Evolutionary conservation across 1,284 basidiomycete species (phyloP).

Genomic region (Ustilago lituana): DNA sequence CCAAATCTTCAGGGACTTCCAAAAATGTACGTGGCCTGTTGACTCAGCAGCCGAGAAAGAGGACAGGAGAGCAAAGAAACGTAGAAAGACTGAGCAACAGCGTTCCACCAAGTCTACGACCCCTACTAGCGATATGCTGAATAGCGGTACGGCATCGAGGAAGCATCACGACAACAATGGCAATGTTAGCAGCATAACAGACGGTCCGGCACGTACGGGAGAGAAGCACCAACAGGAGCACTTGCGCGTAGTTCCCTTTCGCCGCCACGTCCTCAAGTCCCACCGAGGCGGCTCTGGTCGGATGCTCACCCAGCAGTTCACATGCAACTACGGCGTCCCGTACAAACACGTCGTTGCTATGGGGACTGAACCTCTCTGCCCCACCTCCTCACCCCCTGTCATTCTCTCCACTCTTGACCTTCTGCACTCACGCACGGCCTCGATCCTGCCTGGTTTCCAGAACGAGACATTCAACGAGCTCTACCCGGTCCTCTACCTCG

Average conservation of each 20-base stretch:
- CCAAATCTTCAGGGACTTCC: slow-evolving; percentile 24
- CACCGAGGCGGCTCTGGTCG: slow-evolving; percentile 14
- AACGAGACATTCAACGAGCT: slow-evolving; percentile 47
- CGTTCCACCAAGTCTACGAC: no score
- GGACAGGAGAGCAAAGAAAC: neutral
- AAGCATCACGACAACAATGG: no score
- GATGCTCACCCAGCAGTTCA: slow-evolving; percentile 54
- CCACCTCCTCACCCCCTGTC: slow-evolving; percentile 5
- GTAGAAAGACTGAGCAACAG: no score
- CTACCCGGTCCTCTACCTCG: slow-evolving; percentile 50
- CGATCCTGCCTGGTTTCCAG: neutral
- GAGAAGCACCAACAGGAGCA: no score
- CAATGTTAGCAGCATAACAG: no score
- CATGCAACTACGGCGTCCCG: slow-evolving; percentile 49
- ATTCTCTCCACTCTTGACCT: slow-evolving; percentile 22
- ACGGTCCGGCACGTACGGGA: no score
- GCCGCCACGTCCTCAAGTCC: slow-evolving; percentile 32
- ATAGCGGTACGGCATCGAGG: no score
- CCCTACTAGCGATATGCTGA: no score
- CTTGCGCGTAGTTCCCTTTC: slow-evolving; percentile 24
- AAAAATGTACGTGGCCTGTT: slow-evolving; percentile 21
- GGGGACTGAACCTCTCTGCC: slow-evolving; percentile 29
- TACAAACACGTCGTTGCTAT: slow-evolving; percentile 52
- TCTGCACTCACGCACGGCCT: slow-evolving; percentile 13
- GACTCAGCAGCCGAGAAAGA: neutral